Conservation (phyloP, 345 rosid species). For the Gynandropsis gynandra region DNA sequence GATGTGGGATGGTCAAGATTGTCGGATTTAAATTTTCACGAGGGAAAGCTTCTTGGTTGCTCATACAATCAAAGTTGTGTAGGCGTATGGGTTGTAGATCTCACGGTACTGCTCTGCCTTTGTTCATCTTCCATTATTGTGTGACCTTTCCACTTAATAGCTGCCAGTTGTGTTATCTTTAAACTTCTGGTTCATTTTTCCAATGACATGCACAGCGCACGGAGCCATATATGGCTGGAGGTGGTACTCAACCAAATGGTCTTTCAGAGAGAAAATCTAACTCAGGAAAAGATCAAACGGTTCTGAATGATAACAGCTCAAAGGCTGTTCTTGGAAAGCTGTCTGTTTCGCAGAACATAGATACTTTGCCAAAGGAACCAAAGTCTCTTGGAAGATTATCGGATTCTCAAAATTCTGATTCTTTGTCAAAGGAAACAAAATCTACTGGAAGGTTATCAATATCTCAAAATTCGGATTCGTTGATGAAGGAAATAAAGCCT, state of each 20-base stretch:
- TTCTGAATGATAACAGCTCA: conserved; percentile 47
- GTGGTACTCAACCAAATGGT: conserved; percentile 36
- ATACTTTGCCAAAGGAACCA: conserved; percentile 59
- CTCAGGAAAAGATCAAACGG: conserved; percentile 45
- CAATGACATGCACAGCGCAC: conserved; percentile 42
- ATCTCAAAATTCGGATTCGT: conserved; percentile 46
- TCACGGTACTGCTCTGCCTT: conserved; percentile 51
- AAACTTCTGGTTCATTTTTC: conserved; percentile 15
- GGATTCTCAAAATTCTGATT: conserved; percentile 55
- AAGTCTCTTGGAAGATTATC: conserved; percentile 73
- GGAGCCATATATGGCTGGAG: conserved; percentile 60
- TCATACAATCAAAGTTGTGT: conserved; percentile 97
- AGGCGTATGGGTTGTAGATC: conserved; percentile 98
- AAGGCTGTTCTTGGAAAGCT: conserved; percentile 47
- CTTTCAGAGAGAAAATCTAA: conserved; percentile 50
- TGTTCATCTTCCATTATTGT: conserved; percentile 11
- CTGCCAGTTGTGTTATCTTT: conserved; percentile 15
- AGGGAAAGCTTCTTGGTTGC: conserved; percentile 99
- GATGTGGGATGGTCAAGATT: conserved; percentile 99
- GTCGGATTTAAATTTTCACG: conserved; percentile 89
- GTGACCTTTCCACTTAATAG: conserved; percentile 16
- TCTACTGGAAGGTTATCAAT: conserved; percentile 41
- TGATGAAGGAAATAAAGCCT: conserved; percentile 65
- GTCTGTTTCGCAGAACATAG: conserved; percentile 42
- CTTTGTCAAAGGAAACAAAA: conserved; percentile 22